phyloP scores from a whole-genome alignment of 2,329 filamentous ascomycete species.

The Ascochyta viciae-villosae region DNA sequence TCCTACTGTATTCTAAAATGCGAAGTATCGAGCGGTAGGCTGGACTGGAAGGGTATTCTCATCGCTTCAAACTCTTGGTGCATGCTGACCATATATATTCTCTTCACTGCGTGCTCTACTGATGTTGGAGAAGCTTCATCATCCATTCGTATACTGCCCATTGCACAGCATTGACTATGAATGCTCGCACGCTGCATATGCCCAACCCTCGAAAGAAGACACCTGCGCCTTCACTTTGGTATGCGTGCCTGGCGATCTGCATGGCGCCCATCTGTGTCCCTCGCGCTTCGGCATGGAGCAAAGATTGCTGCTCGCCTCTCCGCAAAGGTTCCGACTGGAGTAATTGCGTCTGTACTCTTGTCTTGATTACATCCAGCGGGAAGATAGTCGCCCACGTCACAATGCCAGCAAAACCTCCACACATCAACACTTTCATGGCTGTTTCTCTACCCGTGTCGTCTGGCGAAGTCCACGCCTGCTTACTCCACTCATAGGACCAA shows the following conservation, averaged over 20 bases:
- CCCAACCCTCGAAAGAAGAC: slow-evolving; percentile 85
- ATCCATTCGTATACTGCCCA: slow-evolving; percentile 93
- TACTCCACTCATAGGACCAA: slow-evolving; percentile 85
- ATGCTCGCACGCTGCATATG: slow-evolving; percentile 84
- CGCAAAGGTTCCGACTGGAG: slow-evolving; percentile 4
- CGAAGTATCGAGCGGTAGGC: slow-evolving; percentile 25
- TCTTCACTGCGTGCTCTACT: neutral
- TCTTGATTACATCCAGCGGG: slow-evolving; percentile 91
- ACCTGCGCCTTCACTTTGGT: slow-evolving; percentile 71
- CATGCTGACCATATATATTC: neutral
- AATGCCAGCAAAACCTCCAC: slow-evolving; percentile 86
- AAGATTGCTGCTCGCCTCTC: slow-evolving; percentile 25
- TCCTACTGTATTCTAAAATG: slow-evolving; percentile 47
- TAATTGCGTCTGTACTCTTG: slow-evolving; percentile 80
- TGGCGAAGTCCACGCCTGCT: slow-evolving; percentile 61
- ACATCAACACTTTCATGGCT: slow-evolving; percentile 74
- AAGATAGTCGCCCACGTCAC: slow-evolving; percentile 91
- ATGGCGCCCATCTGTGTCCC: slow-evolving; percentile 61
- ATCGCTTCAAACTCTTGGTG: neutral
- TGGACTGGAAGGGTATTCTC: neutral
- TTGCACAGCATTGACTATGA: slow-evolving; percentile 90
- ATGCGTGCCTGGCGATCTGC: slow-evolving; percentile 70
- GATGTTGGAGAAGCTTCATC: slow-evolving; percentile 60
- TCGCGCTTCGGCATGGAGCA: slow-evolving; percentile 28
- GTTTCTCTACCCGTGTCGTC: slow-evolving; percentile 56